Evolutionary conservation across 2,329 filamentous ascomycete genomes (phyloP), one percentile per base, ranked within the genome.

Genomic region (Microsporum audouinii): DNA sequence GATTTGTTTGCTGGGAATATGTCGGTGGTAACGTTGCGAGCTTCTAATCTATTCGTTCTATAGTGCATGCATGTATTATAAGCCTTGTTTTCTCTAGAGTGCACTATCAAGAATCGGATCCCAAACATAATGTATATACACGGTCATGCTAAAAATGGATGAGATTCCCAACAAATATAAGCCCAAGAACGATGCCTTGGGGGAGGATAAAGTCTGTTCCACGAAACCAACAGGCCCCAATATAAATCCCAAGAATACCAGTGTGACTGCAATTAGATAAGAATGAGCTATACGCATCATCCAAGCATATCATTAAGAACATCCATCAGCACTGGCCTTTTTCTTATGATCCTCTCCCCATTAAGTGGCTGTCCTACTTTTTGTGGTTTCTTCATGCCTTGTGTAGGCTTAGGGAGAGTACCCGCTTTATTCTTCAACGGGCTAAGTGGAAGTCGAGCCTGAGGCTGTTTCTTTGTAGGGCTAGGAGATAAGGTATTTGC

Each of bases 251-350:
- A 34, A 60, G 58, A 23, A 56, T 57, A 47, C 60, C 62, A 43
- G 60, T 60, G 60, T 53, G 56, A 57, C 7, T 31, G 33, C 47
- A 43, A 59, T 41, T 43, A 43, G 39, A 14, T 27, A 49, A 38
- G 17, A 7, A 10, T 5, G 49, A 31, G 12, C 17, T 33, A 34
- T 2, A 60, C 29, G 7, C 34, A 41, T 67, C 62, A 75, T 27
- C 70, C 72, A 63, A 70, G 63, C 65, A 76, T 63, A 60, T 91
- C 88, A 74, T 94, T 89, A 67, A 91, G 78, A 65, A 96, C 85
- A 77, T 92, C 87, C 70, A 83, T 82, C 69, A 91, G 78, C 60
- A 95, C 80, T 39, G 84, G 82, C 68, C 84, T 84, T 39, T 82
- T 84, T 62, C 83, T 85, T 66, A 90, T 72, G 62, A 92, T 75